phyloP scores from a whole-genome alignment of 495 filamentous ascomycete genomes.

The Penicilliopsis zonata region DNA sequence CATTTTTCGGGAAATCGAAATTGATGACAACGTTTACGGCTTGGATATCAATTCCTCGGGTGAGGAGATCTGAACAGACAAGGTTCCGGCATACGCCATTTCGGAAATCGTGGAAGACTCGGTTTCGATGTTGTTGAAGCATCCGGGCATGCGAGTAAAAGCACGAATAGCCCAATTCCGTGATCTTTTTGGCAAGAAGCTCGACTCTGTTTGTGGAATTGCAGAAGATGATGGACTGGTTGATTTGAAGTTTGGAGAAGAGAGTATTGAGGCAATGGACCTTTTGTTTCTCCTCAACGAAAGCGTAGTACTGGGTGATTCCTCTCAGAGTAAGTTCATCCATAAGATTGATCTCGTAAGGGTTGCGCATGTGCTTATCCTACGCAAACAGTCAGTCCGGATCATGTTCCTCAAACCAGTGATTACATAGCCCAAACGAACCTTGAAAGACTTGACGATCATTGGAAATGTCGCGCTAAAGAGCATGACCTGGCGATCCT shows the following conservation, averaged over 20 bases:
- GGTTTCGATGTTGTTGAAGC: slow-evolving; percentile 94
- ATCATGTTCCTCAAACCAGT: background rate
- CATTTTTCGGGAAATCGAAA: slow-evolving; percentile 99
- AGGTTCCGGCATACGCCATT: slow-evolving; percentile 96
- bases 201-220: slow-evolving; percentile 98
- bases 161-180: slow-evolving; percentile 96
- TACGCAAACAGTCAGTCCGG: slow-evolving; percentile 13
- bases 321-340: slow-evolving; percentile 96
- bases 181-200: slow-evolving; percentile 96
- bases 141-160: slow-evolving; percentile 99
- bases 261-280: slow-evolving; percentile 98
- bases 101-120: slow-evolving; percentile 98
- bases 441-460: slow-evolving; percentile 92
- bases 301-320: slow-evolving; percentile 98
- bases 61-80: slow-evolving; percentile 94
- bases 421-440: slow-evolving; percentile 10
- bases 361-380: slow-evolving; percentile 91
- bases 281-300: slow-evolving; percentile 98
- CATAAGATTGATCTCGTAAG: slow-evolving; percentile 99
- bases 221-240: slow-evolving; percentile 99
- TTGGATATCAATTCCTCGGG: slow-evolving; percentile 98
- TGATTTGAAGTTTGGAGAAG: slow-evolving; percentile 98
- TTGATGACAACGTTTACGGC: slow-evolving; percentile 99
- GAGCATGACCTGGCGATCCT: slow-evolving; percentile 96
- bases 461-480: slow-evolving; percentile 96